Base-by-base conservation (phyloP, 371 early-diverging fungal species). In the Apophysomyces elegans region DNA sequence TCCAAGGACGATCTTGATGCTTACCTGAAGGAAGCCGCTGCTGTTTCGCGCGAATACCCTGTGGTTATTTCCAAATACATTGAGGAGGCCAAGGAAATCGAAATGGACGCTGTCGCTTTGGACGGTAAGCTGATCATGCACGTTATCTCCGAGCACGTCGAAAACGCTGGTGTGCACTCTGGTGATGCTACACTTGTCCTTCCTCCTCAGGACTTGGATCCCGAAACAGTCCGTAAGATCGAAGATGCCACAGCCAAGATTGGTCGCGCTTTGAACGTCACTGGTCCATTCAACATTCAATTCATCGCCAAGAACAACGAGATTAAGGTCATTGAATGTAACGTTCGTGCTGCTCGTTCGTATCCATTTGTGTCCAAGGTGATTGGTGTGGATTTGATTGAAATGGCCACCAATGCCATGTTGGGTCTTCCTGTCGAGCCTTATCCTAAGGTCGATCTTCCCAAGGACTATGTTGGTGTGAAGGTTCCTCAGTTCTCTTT, bases 271-370 rank as follows among this genome's bases (percentile, higher is more conserved):
- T 78, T 98, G 66, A 90, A 96, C 65, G 93, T 97, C 57, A 95
- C 98, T 8, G 98, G 98, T n/a, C 97, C 97, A n/a, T 93, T 87
- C 86, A 98, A 98, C 80, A 97, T 98, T 73, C 97, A 98, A 81
- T 93, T 98, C 68, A 96, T 98, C 72, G 94, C 94, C 77, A 94
- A 95, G 86, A 86, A 94, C 80, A 93, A 94, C 73, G 94, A 95
- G 73, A 90, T 96, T 81, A 96, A 96, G 86, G 95, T 98, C 37
- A 96, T 98, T 63, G 98, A 98, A 79, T 98, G 97, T 81, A 98
- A 98, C 70, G 86, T 98, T 6, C 93, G 98, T 64, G 97, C 98
- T 2, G 93, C 96, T 21, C 88, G 98, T 58, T 95, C 95, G 37
- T 96, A 95, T 86, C 98, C 98, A 57, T 96, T 96, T 69, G 95